Evolutionary conservation across 805 yeast species (phyloP), one percentile per base, ranked within the genome.

Genomic region (Cyberlindnera samutprakarnensis): DNA sequence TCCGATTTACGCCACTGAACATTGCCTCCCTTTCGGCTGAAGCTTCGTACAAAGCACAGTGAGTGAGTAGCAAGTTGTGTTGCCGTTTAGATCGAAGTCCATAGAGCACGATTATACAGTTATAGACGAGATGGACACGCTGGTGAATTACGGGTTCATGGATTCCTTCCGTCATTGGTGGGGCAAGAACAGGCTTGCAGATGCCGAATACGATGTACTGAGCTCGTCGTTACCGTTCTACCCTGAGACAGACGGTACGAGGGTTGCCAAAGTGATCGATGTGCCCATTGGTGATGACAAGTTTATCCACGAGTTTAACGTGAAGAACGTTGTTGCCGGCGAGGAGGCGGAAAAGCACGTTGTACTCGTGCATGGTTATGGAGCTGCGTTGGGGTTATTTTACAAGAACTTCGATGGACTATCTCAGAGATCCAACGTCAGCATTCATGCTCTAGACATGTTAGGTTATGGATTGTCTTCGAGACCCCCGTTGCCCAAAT

Each of bases 361-460:
- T 11, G 86, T 86, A 2, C 54, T 84, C 25, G 61, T 85, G 6
- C 95, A 86, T 53, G 95, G 95, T 1, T 85, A 83, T 47, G 94
- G 92, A 4, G 94, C 94, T 0, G 84, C 87, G 2, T 61, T 81
- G 19, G 94, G 90, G 0, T 71, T 83, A 38, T 84, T 79, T 46
- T 65, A 73, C 46, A 73, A 72, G 39, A 83, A 83, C 51, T 68
- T 79, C 42, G 77, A 73, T 37, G 60, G 56, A 1, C 47, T 75
- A 28, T 53, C 68, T 4, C 39, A 60, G 16, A 58, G 68, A 12
- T 74, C 75, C 0, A 82, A 81, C 4, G 62, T 66, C 11, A 63
- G 64, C 31, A 52, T 76, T 27, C 84, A 75, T 51, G 81, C 78
- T 1, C 54, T 75, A 25, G 86, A 76, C 47, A 46, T 75, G 46